Percentiles rank a stretch among this genome's conserved stretches.
Conservation (phyloP, 179 eudicot genomes). For the Vitellaria paradoxa region DNA sequence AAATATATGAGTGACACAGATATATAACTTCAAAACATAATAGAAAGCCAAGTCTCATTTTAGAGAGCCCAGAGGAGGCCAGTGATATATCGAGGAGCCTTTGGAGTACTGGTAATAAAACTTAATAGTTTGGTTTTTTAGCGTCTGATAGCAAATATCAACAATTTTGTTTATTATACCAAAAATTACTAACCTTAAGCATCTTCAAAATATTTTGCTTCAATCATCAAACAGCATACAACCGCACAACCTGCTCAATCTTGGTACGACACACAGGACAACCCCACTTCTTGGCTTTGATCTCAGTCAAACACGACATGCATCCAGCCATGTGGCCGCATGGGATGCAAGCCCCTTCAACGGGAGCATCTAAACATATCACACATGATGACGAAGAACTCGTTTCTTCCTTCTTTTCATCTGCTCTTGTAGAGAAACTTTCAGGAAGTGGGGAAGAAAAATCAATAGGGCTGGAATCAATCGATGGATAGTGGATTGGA, state of each 20-base stretch:
- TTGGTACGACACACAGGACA: constrained; percentile 95
- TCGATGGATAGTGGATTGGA: constrained; percentile 68
- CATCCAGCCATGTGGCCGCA: constrained; percentile 99
- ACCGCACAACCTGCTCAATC: constrained; percentile 71
- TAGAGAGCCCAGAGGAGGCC: neutral
- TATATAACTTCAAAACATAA: neutral
- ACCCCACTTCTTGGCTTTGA: constrained; percentile 79
- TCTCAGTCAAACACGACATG: constrained; percentile 84
- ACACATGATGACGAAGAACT: constrained; percentile 60
- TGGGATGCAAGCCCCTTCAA: constrained; percentile 92
- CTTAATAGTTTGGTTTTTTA: neutral
- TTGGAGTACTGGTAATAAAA: neutral
- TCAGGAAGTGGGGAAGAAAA: constrained; percentile 23
- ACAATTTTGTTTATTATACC: neutral
- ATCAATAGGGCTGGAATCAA: constrained; percentile 39
- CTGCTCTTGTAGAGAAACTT: constrained; percentile 18
- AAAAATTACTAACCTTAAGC: constrained; percentile 13
- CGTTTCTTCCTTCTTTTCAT: constrained; percentile 31
- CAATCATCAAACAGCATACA: constrained; percentile 62
- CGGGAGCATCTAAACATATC: constrained; percentile 89
- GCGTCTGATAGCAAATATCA: neutral
- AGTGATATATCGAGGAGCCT: neutral
- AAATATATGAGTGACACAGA: neutral
- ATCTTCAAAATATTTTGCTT: constrained; percentile 15
- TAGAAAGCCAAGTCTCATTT: neutral